Conservation (phyloP, 176 grass and related monocot species). For the Triticum turgidum region DNA sequence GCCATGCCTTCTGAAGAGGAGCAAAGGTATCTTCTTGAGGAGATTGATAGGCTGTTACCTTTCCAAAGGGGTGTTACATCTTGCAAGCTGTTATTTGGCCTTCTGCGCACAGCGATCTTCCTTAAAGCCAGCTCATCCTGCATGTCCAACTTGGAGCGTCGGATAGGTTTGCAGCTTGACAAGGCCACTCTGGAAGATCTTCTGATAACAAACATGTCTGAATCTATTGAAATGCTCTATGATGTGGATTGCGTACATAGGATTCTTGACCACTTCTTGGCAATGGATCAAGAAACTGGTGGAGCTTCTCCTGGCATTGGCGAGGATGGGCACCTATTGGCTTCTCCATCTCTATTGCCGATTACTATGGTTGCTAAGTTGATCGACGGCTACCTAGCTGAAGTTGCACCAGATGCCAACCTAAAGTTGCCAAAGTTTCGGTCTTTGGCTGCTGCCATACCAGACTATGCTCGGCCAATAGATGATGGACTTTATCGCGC, state of each 20-base stretch:
- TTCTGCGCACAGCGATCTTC: conserved; percentile 74
- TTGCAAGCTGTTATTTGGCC: conserved; percentile 73
- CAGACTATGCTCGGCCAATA: conserved; percentile 72
- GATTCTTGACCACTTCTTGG: conserved; percentile 73
- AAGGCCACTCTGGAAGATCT: conserved; percentile 83
- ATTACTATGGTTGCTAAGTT: conserved; percentile 65
- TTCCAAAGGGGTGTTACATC: conserved; percentile 69
- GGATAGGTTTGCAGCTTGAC: conserved; percentile 81
- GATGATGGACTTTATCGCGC: conserved; percentile 84
- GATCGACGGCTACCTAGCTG: conserved; percentile 83
- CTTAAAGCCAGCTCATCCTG: conserved; percentile 63
- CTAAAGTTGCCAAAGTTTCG: conserved; percentile 62
- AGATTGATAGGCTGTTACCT: conserved; percentile 78
- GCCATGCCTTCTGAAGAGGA: conserved; percentile 63
- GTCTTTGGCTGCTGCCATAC: conserved; percentile 69
- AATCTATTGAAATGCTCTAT: conserved; percentile 66
- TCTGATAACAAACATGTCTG: conserved; percentile 75
- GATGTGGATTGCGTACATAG: conserved; percentile 75
- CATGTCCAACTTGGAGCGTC: conserved; percentile 80
- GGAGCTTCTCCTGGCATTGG: conserved; percentile 57
- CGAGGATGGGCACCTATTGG: conserved; percentile 57
- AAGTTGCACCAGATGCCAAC: conserved; percentile 82
- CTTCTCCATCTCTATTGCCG: conserved; percentile 56
- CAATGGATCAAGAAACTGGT: conserved; percentile 66
- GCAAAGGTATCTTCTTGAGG: conserved; percentile 81